phyloP scores from a whole-genome alignment of 371 early-diverging fungal species.

The Apophysomyces trapeziformis region DNA sequence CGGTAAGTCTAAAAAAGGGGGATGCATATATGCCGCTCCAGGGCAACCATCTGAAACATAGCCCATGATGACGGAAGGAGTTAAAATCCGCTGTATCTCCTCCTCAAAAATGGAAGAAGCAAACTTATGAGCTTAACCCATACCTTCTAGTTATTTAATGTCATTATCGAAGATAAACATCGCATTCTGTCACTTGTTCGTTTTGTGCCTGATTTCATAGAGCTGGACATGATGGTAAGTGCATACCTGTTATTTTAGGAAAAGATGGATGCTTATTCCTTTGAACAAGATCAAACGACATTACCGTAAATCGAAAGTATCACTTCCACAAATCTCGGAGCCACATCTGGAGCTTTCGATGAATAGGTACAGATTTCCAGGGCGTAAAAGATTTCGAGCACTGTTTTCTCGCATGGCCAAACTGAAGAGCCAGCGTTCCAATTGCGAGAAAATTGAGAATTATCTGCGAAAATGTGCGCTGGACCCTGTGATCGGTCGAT shows the following conservation, averaged over 20 bases:
- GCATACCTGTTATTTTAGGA: too few relatives aligned
- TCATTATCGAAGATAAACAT: constrained; percentile 45
- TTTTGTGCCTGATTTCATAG: constrained; percentile 62
- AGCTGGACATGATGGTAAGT: constrained; percentile 56
- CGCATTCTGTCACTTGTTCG: constrained; percentile 50
- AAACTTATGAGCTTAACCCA: not conserved
- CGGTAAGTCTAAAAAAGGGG: constrained; percentile 4
- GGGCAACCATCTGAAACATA: constrained; percentile 1
- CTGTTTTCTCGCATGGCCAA: constrained; percentile 9
- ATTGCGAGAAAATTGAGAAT: constrained; percentile 31
- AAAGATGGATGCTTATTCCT: too few relatives aligned
- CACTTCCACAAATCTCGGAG: constrained; percentile 13
- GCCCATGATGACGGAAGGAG: constrained; percentile 5
- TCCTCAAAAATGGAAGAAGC: not conserved
- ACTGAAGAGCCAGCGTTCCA: constrained; percentile 14
- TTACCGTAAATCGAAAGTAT: constrained; percentile 13
- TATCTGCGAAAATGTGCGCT: constrained; percentile 30
- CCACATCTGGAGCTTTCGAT: constrained; percentile 6
- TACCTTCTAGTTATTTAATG: constrained; percentile 42
- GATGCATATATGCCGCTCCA: constrained; percentile 4
- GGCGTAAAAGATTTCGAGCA: constrained; percentile 13
- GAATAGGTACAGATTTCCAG: not conserved
- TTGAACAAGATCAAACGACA: constrained; percentile 16
- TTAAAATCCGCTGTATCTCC: constrained; percentile 3
- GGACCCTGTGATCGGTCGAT: constrained; percentile 26